Base-by-base conservation (phyloP, 2,329 filamentous ascomycete genomes). In the Pleurostoma richardsiae region DNA sequence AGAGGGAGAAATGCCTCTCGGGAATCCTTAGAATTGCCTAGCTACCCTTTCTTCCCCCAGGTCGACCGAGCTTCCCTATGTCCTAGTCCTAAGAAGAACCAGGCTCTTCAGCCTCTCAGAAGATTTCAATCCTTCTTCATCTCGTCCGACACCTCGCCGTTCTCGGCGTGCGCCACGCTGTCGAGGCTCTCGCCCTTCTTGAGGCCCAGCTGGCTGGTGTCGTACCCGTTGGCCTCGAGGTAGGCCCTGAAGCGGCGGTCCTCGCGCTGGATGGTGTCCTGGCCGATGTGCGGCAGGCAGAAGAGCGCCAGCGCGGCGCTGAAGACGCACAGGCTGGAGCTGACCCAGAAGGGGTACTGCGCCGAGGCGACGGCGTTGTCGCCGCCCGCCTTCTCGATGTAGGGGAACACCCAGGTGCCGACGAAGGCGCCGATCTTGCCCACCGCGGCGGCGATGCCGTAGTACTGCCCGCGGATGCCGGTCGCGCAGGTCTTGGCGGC, bases 341-440 rank as follows among this genome's bases (percentile, higher is more conserved):
- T 85, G n/a, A 96, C 88, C 65, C 83, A 96, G 70, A 96, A 96
- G 0, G 90, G 90, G 55, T 95, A 90, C 61, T 96, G 90, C 1
- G 88, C 88, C 4, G 76, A 74, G 26, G 79, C 74, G 26, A 78
- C 68, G 0, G 67, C 66, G 45, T 76, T 71, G 46, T 72, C 60
- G 1, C 75, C 75, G 6, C 79, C 82, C 0, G 80, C 82, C 0
- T 76, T 77, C 43, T 82, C 74, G 47, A 90, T 85, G 49, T 90
- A 79, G 0, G 86, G 85, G 59, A 94, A 90, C 10, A 94, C 83
- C 57, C 88, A 91, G 1, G 86, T 89, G 7, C 91, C 91, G 6
- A 95, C 82, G 56, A 96, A 96, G 3, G 90, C 91, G 43, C 85
- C 85, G 36, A 90, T 78, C 66, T 90, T 91, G 51, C 88, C 87